These are phyloP conservation scores for Ormosia emarginata DNA, from an alignment of 306 rosid genomes.

Conservation along the genomic window DNA sequence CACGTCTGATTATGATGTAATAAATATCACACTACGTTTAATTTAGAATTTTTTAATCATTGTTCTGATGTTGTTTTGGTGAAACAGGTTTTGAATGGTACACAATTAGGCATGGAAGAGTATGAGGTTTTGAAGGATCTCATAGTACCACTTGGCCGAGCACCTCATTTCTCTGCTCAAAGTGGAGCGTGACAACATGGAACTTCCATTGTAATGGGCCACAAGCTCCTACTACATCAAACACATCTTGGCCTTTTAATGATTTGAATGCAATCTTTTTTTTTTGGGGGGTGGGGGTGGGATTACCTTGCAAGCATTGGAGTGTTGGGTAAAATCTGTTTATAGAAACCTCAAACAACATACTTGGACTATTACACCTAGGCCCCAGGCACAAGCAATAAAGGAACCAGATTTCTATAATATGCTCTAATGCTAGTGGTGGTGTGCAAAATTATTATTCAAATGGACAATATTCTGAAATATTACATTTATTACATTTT, in stretches of 20 bases:
- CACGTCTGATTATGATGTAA: not conserved
- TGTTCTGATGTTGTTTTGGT: slow-evolving; percentile 30
- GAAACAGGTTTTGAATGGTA: slow-evolving; percentile 70
- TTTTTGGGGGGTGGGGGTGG: no score
- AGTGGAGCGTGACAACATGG: slow-evolving; percentile 57
- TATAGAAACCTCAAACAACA: not conserved
- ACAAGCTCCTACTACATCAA: not conserved
- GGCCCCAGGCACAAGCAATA: not conserved
- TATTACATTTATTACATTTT: no score
- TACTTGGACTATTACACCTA: not conserved
- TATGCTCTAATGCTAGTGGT: not conserved
- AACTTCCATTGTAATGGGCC: not conserved
- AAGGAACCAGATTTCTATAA: not conserved
- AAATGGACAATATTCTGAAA: not conserved
- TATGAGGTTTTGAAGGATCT: slow-evolving; percentile 75
- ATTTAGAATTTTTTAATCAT: not conserved
- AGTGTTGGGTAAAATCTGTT: not conserved
- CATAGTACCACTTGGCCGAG: slow-evolving; percentile 77
- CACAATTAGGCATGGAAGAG: slow-evolving; percentile 59
- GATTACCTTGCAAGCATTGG: slow-evolving; percentile 1
- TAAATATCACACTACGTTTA: not conserved
- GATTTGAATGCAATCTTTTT: not conserved
- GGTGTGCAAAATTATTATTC: not conserved
- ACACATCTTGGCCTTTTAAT: not conserved
- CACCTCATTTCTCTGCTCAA: slow-evolving; percentile 68